phyloP scores from a whole-genome alignment of 140 eudicot species.

The Cichorium intybus region DNA sequence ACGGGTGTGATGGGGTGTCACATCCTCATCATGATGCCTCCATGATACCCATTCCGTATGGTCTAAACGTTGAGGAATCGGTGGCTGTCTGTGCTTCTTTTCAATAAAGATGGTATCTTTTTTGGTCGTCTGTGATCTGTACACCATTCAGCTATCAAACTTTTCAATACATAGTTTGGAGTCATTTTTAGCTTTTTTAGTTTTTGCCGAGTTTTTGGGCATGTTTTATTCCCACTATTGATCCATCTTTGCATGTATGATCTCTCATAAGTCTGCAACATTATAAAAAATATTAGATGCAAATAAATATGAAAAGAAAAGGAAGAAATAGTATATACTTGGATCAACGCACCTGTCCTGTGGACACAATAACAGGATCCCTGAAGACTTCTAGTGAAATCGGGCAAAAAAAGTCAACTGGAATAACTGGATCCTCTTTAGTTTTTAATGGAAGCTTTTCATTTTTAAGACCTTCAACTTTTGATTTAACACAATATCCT shows the following conservation, averaged over 20 bases:
- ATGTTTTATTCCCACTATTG: constrained; percentile 74
- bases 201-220: constrained; percentile 91
- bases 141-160: constrained; percentile 82
- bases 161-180: constrained; percentile 70
- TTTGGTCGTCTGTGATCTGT: constrained; percentile 58
- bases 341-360: constrained; percentile 74
- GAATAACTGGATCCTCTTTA: constrained; percentile 42
- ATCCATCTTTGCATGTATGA: constrained; percentile 93
- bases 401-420: constrained; percentile 81
- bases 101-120: constrained; percentile 70
- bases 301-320: neutral
- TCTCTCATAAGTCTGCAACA: constrained; percentile 85
- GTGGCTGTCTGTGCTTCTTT: constrained; percentile 83
- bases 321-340: neutral
- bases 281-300: neutral
- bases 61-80: constrained; percentile 69
- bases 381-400: constrained; percentile 82
- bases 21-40: too few relatives aligned
- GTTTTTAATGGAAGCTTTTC: constrained; percentile 31
- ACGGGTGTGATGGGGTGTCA: too few relatives aligned
- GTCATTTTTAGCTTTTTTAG: constrained; percentile 69
- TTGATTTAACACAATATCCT: constrained; percentile 45
- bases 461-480: constrained; percentile 23
- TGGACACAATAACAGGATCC: constrained; percentile 94
- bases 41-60: too few relatives aligned